Percentiles rank a stretch among this genome's conserved stretches.
These are phyloP conservation scores for Trichoderma cornu-damae DNA, from an alignment of 2,329 filamentous ascomycete species.

Conservation along the genomic window DNA sequence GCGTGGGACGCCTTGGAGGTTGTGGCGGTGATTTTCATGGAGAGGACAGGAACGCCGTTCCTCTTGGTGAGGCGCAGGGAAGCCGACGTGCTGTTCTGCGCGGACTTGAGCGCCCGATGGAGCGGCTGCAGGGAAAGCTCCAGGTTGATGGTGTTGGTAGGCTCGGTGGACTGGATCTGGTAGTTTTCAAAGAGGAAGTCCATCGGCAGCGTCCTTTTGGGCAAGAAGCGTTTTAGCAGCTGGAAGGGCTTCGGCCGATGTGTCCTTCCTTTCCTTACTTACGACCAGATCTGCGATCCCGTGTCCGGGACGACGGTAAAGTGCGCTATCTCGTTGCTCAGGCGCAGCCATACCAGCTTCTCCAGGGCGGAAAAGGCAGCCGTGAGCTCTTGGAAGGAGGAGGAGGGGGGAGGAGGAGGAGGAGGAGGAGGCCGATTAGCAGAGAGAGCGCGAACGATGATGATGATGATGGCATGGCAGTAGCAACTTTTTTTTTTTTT, in stretches of 20 bases:
- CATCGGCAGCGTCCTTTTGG: conserved; percentile 54
- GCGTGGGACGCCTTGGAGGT: conserved; percentile 44
- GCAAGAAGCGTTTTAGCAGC: not conserved
- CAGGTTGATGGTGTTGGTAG: conserved; percentile 87
- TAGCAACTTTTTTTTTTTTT: too few relatives aligned
- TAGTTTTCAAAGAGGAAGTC: conserved; percentile 86
- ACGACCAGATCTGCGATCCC: conserved; percentile 96
- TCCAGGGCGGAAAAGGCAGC: conserved; percentile 62
- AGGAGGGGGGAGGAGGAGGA: not conserved
- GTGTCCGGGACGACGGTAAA: conserved; percentile 95
- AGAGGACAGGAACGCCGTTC: conserved; percentile 77
- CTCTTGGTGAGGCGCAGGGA: conserved; percentile 90
- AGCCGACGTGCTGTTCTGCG: conserved; percentile 72
- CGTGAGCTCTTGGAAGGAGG: conserved; percentile 51
- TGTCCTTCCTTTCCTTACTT: too few relatives aligned
- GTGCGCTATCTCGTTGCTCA: conserved; percentile 80
- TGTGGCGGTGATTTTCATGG: conserved; percentile 80
- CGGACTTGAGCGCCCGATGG: conserved; percentile 86
- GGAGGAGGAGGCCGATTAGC: not conserved
- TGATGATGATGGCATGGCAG: not conserved
- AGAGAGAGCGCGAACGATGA: not conserved
- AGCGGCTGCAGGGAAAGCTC: conserved; percentile 86
- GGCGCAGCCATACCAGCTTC: conserved; percentile 83
- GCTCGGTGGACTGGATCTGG: conserved; percentile 76
- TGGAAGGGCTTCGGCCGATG: too few relatives aligned